Evolutionary conservation across 345 rosid species (phyloP), one percentile per base, ranked within the genome.

Genomic region (Moringa oleifera): DNA sequence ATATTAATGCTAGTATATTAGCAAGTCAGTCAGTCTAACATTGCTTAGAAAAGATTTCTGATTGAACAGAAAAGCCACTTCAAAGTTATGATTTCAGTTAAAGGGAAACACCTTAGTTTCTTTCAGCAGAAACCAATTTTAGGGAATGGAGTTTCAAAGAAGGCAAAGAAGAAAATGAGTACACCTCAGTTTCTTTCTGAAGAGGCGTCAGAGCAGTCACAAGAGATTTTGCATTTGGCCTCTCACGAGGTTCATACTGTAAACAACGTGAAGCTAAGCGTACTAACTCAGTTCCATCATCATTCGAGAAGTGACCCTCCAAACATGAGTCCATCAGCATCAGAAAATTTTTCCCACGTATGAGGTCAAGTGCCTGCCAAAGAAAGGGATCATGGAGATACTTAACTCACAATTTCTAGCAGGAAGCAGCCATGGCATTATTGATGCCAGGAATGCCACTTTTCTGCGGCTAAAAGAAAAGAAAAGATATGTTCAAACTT

Each of bases 251-350:
- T 77, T 89, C 96, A 61, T 81, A 85, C 73, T 86, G 94, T 74
- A 89, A 75, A 75, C 96, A 89, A 37, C 96, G 90, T 1, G 96
- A 81, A 55, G 94, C 96, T 72, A 89, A 70, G 10, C 89, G 81
- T 62, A 86, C 87, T 71, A 86, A 51, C 63, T 89, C 96, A n/a
- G 94, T 85, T 76, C 94, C 94, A 82, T 89, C 94, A 62, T 89
- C 87, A 31, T 84, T 89, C 54, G 96, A 89, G 80, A 86, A 84
- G 68, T 86, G 89, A 60, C 89, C 89, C 7, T 84, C 89, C 24
- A 89, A 78, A 67, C 91, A 83, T 0, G 96, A 89, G 79, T 89
- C 96, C 86, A 83, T 89, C 66, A 89, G 79, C 91, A 83, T 86
- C 63, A 75, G 67, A 75, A 84, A 83, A 62, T 89, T 89, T 65